Evolutionary conservation across 2,329 filamentous ascomycete species (phyloP).

Genomic region (Colletotrichum simmondsii): DNA sequence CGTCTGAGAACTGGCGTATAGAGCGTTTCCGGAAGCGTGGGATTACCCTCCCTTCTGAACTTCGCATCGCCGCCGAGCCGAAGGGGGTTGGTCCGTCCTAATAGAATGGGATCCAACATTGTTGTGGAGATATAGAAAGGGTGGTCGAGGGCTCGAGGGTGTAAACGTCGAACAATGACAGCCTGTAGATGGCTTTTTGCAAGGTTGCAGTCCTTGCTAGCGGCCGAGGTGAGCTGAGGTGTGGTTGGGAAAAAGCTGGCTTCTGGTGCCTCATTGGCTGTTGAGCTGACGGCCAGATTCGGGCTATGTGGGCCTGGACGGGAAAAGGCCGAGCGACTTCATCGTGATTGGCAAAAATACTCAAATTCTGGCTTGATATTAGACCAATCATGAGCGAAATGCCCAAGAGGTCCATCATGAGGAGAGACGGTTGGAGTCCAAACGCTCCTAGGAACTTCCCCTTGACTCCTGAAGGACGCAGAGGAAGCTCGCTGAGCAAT

Average conservation of each 20-base stretch:
- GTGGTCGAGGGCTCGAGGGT: constrained; percentile 43
- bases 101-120: constrained; percentile 21
- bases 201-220: constrained; percentile 39
- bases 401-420: constrained; percentile 1
- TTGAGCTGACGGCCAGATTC: constrained; percentile 33
- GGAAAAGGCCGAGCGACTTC: constrained; percentile 6
- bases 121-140: constrained; percentile 15
- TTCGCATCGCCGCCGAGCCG: constrained; percentile 26
- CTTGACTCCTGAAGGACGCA: constrained; percentile 11
- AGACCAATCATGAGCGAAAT: constrained; percentile 19
- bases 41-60: constrained; percentile 8
- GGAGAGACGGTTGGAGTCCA: constrained; percentile 12
- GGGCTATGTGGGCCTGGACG: constrained; percentile 19
- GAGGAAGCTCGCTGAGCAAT: not conserved
- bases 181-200: constrained; percentile 44
- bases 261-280: constrained; percentile 45
- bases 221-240: constrained; percentile 47
- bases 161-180: constrained; percentile 43
- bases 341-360: constrained; percentile 34
- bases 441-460: constrained; percentile 6
- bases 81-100: constrained; percentile 15
- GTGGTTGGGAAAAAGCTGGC: constrained; percentile 43
- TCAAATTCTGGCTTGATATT: constrained; percentile 6
- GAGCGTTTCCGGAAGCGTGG: constrained; percentile 24
- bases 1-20: constrained; percentile 10